A percentile compares a stretch with the other conserved stretches of the same genome.
Evolutionary conservation across 148 eudicot species (phyloP).

Genomic region (Rhododendron molle): DNA sequence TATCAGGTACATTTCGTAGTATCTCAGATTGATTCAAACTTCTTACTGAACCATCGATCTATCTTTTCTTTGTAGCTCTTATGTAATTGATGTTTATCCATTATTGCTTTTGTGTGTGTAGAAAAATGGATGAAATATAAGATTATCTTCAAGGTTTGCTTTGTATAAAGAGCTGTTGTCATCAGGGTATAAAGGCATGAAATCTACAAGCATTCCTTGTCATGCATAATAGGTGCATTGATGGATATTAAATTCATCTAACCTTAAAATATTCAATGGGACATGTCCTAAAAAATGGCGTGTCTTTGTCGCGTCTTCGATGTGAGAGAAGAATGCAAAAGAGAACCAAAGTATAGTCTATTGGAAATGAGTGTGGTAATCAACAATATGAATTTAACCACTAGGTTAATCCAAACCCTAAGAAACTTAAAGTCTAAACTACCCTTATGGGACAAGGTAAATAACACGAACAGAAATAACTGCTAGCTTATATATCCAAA

Average conservation of each 20-base stretch:
- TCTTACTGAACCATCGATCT: not conserved
- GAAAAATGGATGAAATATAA: not conserved
- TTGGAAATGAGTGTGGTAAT: not conserved
- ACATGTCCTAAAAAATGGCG: not conserved
- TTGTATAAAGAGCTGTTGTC: not conserved
- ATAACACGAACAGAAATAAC: too few species aligned
- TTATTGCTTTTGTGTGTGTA: not conserved
- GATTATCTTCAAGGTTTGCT: not conserved
- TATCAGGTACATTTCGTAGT: slow-evolving; percentile 56
- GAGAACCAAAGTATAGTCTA: not conserved
- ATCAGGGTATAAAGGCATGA: not conserved
- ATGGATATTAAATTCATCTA: not conserved
- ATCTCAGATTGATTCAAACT: not conserved
- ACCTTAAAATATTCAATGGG: not conserved
- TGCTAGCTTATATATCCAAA: too few species aligned
- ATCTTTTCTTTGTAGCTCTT: not conserved
- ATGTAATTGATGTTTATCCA: not conserved
- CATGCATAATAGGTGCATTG: not conserved
- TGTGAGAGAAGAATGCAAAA: not conserved
- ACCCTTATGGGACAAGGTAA: too few species aligned
- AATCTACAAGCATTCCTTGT: not conserved
- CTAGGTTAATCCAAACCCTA: not conserved
- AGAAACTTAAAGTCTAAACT: too few species aligned
- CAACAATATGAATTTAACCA: not conserved
- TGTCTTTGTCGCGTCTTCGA: not conserved